Conservation (phyloP, 2,329 filamentous ascomycete species). For the Aspergillus sp. region DNA sequence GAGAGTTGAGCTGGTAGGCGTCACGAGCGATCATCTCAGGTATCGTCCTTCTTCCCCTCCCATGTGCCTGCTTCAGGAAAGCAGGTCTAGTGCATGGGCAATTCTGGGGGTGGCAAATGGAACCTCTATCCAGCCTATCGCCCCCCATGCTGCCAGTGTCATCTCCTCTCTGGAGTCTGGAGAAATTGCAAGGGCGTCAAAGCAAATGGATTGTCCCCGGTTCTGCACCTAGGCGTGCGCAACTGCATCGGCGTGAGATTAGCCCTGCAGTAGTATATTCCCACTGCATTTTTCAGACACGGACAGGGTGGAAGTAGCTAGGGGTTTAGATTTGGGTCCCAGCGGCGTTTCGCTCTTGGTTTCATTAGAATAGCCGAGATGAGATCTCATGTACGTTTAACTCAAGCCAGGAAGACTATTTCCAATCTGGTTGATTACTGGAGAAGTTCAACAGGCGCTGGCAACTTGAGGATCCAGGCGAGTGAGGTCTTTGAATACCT, state of each 20-base stretch:
- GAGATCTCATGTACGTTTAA: not conserved
- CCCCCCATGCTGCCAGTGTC: not conserved
- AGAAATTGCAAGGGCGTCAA: constrained; percentile 3
- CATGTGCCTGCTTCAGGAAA: not conserved
- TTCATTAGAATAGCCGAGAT: not conserved
- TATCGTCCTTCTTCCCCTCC: not conserved
- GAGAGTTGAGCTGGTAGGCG: not conserved
- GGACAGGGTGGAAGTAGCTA: not conserved
- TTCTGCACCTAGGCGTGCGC: constrained; percentile 1
- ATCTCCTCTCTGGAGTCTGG: constrained; percentile 4
- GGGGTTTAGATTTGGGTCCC: not conserved
- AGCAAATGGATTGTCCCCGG: not conserved
- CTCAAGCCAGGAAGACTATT: not conserved
- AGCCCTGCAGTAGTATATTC: constrained; percentile 9
- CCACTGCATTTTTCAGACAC: constrained; percentile 1
- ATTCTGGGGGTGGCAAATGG: constrained; percentile 11
- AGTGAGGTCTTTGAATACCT: not conserved
- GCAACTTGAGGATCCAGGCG: not conserved
- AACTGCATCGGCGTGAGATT: constrained; percentile 9
- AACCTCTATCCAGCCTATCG: not conserved
- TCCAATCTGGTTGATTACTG: not conserved
- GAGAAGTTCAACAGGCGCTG: not conserved
- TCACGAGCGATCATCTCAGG: not conserved
- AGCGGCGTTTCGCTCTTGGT: not conserved
- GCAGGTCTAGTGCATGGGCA: not conserved